A percentile compares a stretch with the other conserved stretches of the same genome.
phyloP scores from a whole-genome alignment of 306 rosid species.

The Geum urbanum region DNA sequence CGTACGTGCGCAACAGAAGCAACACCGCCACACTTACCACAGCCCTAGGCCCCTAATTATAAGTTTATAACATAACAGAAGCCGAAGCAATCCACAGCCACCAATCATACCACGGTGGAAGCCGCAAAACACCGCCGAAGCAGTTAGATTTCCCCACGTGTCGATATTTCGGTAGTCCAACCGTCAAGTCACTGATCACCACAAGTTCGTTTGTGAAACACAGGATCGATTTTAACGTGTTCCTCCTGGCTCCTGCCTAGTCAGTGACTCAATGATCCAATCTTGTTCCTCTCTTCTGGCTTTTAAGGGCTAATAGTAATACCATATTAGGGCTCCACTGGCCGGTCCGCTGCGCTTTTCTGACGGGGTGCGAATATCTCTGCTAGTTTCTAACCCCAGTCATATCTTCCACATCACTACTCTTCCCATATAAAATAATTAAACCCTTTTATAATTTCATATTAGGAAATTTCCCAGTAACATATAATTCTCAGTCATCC shows the following conservation, averaged over 20 bases:
- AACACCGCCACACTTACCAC: background rate
- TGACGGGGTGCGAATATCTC: conserved; percentile 31
- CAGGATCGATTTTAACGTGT: background rate
- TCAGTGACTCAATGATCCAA: background rate
- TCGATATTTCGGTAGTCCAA: background rate
- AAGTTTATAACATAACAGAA: too few relatives aligned
- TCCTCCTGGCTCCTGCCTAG: background rate
- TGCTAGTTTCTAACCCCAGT: background rate
- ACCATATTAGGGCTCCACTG: too few relatives aligned
- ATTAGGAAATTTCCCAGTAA: background rate
- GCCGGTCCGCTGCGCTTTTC: background rate
- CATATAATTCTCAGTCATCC: background rate
- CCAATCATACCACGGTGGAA: background rate
- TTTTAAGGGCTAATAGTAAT: too few relatives aligned
- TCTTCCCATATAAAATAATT: background rate
- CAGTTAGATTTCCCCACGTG: conserved; percentile 1
- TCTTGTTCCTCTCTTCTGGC: background rate
- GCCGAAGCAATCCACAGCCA: background rate
- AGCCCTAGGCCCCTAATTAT: background rate
- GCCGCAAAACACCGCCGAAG: background rate
- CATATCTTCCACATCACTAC: conserved; percentile 29
- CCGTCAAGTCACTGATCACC: conserved; percentile 4
- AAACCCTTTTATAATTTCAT: background rate
- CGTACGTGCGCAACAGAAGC: background rate
- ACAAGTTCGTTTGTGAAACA: background rate